Evolutionary conservation across 2,329 filamentous ascomycete genomes (phyloP), one percentile per base, ranked within the genome.

Genomic region (Septoria petroselini): DNA sequence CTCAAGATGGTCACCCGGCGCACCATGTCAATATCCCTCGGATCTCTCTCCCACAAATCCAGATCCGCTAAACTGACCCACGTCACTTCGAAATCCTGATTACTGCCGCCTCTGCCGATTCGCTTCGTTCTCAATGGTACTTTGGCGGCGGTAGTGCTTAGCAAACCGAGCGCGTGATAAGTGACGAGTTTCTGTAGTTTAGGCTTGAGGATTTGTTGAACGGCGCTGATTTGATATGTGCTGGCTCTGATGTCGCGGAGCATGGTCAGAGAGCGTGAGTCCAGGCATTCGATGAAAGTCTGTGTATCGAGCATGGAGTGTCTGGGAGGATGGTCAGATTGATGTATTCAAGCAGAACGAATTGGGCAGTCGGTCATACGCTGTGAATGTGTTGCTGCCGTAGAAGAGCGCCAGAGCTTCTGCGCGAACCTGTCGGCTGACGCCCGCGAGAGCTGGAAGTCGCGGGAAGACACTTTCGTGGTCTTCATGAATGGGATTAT

Each of bases 11-110:
- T 47, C 23, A 29, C 35, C 21, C 35, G 27, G 23, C 43, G 18
- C n/a, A 47, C 43, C 43, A 47, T 47, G 15, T 47, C 43, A 14
- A 47, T 47, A n/a, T 47, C 43, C 34, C 35, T 39, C 43, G 43
- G 43, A 33, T 47, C 43, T 8, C 43, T 23, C 35, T 47, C 43
- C 43, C 43, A 47, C 9, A 39, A 17, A 15, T 35, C 25, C 12
- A 47, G 27, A 15, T 40, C 35, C n/a, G 35, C 35, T 17, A 47
- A 31, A 25, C 43, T 33, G 7, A 47, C 43, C 43, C 43, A 47
- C 7, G 19, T 33, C 3, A 47, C 25, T 18, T 47, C 35, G 38
- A 47, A 47, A 7, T 47, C 18, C 17, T 25, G 23, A 23, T 47
- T 14, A 2, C 17, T 31, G 5, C 43, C 34, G n/a, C 43, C 43